These are phyloP conservation scores for Diddensiella caesifluorescens DNA, from an alignment of 805 yeast genomes.

Conservation along the genomic window DNA sequence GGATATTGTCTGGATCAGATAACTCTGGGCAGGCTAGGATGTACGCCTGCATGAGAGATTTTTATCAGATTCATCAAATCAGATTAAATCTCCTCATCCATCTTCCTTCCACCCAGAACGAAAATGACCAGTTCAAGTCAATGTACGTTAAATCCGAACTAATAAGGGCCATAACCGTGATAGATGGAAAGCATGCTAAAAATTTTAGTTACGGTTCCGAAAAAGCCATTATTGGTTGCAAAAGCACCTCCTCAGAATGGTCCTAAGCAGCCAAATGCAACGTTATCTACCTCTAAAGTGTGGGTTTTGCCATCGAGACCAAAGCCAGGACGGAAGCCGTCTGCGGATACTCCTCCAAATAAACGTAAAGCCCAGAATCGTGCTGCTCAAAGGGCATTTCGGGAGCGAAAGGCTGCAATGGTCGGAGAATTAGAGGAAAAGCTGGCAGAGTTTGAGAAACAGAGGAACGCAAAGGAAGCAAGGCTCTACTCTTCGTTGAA, in stretches of 20 bases:
- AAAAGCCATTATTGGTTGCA: too few species aligned
- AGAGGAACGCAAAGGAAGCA: conserved; percentile 48
- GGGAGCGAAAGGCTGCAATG: conserved; percentile 80
- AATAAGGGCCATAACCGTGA: too few species aligned
- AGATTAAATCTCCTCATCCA: conserved; percentile 2
- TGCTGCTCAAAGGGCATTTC: conserved; percentile 89
- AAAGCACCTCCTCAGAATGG: too few species aligned
- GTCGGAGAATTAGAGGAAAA: conserved; percentile 73
- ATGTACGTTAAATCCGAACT: too few species aligned
- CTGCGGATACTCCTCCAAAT: conserved; percentile 73
- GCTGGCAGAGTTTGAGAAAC: conserved; percentile 61
- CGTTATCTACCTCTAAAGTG: conserved; percentile 52
- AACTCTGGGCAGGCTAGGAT: not conserved
- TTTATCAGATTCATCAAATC: conserved; percentile 4
- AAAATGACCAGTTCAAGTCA: too few species aligned
- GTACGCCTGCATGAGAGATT: conserved; percentile 1
- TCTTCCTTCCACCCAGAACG: too few species aligned
- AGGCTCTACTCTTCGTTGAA: conserved; percentile 20
- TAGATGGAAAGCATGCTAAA: too few species aligned
- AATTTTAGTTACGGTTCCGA: too few species aligned
- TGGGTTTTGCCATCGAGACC: conserved; percentile 88
- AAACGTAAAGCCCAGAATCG: conserved; percentile 87
- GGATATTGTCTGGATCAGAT: conserved; percentile 6
- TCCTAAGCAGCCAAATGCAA: too few species aligned
- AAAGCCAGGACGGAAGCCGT: conserved; percentile 54